phyloP scores from a whole-genome alignment of 192 early-diverging fungal species.

The Podila verticillata region DNA sequence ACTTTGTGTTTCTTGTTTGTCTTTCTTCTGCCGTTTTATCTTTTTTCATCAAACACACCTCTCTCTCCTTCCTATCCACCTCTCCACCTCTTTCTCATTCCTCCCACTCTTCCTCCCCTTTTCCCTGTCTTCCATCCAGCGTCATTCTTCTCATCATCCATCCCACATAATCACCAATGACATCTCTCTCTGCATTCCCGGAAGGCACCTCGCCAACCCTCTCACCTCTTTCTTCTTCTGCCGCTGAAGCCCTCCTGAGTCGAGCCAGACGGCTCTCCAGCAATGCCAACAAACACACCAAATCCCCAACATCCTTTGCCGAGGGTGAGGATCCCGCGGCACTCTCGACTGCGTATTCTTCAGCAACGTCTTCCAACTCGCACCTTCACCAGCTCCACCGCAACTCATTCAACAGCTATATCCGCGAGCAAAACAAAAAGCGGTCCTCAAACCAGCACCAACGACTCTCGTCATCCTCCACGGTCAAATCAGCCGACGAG shows the following conservation, averaged over 20 bases:
- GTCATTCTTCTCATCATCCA: conserved; percentile 3
- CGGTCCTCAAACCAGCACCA: conserved; percentile 16
- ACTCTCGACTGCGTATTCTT: not conserved
- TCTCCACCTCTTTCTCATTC: not conserved
- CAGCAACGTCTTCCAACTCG: not conserved
- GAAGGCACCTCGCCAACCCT: not conserved
- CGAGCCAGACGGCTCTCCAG: conserved; percentile 36
- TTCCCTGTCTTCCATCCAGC: not conserved
- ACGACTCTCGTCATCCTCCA: not conserved
- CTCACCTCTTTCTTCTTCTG: conserved; percentile 9
- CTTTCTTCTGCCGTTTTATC: not conserved
- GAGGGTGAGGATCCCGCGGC: conserved; percentile 32
- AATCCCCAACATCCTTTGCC: conserved; percentile 24
- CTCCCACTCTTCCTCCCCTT: not conserved
- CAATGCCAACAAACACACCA: conserved; percentile 16
- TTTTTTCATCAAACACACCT: not conserved
- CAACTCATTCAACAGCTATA: conserved; percentile 23
- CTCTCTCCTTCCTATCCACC: not conserved
- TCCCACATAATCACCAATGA: not conserved
- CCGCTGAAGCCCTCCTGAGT: conserved; percentile 39
- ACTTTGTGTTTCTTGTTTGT: not conserved
- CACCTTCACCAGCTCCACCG: conserved; percentile 24
- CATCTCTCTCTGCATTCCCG: not conserved
- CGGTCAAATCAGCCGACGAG: not conserved
- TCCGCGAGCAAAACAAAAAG: conserved; percentile 16